These are phyloP conservation scores for Rhizopus delemar DNA, from an alignment of 371 early-diverging fungal genomes.

Conservation along the genomic window DNA sequence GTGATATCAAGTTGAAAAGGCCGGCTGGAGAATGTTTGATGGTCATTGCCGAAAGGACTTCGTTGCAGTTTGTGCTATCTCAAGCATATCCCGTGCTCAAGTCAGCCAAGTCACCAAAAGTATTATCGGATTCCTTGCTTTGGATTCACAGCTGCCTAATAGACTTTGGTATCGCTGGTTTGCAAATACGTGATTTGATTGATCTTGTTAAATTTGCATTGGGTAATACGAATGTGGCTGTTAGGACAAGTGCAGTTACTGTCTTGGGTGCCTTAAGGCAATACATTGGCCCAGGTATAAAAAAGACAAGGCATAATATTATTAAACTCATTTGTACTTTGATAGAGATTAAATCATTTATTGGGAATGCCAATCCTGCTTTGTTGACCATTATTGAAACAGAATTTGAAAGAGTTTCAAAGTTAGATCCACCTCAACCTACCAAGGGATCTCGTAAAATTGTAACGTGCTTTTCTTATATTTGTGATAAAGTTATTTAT, in stretches of 20 bases:
- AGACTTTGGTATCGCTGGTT: conserved; percentile 87
- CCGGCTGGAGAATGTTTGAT: conserved; percentile 78
- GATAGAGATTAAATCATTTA: conserved; percentile 67
- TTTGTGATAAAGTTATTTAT: conserved; percentile 13
- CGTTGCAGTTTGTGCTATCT: conserved; percentile 78
- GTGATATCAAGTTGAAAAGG: conserved; percentile 91
- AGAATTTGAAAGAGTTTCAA: conserved; percentile 88
- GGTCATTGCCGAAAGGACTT: conserved; percentile 69
- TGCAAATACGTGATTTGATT: conserved; percentile 77
- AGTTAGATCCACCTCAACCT: conserved; percentile 75
- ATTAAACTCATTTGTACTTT: conserved; percentile 9
- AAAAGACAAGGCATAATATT: background rate
- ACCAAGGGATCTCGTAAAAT: conserved; percentile 16
- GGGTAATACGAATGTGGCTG: conserved; percentile 80
- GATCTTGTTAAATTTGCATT: conserved; percentile 77
- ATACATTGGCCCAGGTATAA: conserved; percentile 79
- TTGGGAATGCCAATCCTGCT: conserved; percentile 84
- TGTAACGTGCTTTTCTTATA: background rate
- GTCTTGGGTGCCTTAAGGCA: conserved; percentile 80
- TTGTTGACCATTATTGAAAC: conserved; percentile 81
- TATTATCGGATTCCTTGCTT: conserved; percentile 76
- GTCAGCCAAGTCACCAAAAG: conserved; percentile 88
- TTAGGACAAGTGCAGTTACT: conserved; percentile 76
- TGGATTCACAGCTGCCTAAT: conserved; percentile 82
- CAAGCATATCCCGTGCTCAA: conserved; percentile 77